phyloP scores from a whole-genome alignment of 164 flowering plant species.

The Aristolochia fimbriata region DNA sequence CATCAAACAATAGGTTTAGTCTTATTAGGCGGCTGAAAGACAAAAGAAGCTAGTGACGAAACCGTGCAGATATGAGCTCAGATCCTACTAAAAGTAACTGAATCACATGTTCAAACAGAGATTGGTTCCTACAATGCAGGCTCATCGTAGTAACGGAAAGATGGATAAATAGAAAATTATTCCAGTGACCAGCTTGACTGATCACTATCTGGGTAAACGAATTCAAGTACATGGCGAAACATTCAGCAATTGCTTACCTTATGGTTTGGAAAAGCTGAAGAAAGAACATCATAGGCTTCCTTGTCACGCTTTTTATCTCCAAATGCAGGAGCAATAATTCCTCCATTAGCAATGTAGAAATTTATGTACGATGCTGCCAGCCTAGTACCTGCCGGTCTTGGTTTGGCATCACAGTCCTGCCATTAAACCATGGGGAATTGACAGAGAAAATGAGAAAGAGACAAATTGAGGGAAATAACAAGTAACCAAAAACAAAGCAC shows the following conservation, averaged over 20 bases:
- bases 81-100: too few relatives aligned
- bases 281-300: constrained; percentile 69
- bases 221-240: too few relatives aligned
- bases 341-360: constrained; percentile 89
- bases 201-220: too few relatives aligned
- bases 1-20: neutral
- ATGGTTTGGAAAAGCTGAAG: constrained; percentile 57
- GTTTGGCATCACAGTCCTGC: constrained; percentile 66
- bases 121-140: too few relatives aligned
- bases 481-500: too few relatives aligned
- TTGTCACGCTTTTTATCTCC: constrained; percentile 80
- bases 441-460: too few relatives aligned
- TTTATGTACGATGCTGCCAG: constrained; percentile 93
- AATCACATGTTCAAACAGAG: too few relatives aligned
- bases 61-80: neutral
- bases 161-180: too few relatives aligned
- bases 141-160: too few relatives aligned
- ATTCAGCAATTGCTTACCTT: constrained; percentile 33
- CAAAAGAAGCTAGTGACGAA: neutral
- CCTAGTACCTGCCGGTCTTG: constrained; percentile 60
- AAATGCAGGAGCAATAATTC: constrained; percentile 72
- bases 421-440: neutral
- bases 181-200: too few relatives aligned
- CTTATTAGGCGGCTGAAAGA: neutral
- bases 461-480: too few relatives aligned